phyloP scores from a whole-genome alignment of 2,329 filamentous ascomycete genomes.

The Fusarium graminum region DNA sequence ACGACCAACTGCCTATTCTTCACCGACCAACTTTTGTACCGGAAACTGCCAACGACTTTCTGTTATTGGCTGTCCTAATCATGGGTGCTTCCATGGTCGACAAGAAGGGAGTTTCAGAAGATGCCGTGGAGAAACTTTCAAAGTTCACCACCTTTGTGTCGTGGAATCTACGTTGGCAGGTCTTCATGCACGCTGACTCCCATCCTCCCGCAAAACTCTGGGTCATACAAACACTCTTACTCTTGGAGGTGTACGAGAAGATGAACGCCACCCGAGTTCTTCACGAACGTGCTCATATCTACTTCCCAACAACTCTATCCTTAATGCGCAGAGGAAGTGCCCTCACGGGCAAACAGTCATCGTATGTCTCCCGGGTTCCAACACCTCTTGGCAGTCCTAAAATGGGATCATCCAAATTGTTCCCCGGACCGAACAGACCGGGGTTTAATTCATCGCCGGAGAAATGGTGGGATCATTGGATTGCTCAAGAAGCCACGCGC shows the following conservation, averaged over 20 bases:
- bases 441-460: constrained; percentile 45
- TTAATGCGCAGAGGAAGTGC: constrained; percentile 49
- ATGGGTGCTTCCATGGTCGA: constrained; percentile 50
- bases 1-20: constrained; percentile 48
- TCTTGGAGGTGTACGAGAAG: constrained; percentile 49
- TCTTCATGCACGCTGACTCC: constrained; percentile 50
- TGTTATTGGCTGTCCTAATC: constrained; percentile 46
- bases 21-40: constrained; percentile 48
- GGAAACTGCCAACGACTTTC: constrained; percentile 48
- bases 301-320: constrained; percentile 48
- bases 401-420: constrained; percentile 31
- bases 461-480: constrained; percentile 51
- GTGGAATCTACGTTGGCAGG: constrained; percentile 49
- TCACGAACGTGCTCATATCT: constrained; percentile 50
- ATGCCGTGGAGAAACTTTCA: constrained; percentile 45
- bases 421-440: constrained; percentile 25
- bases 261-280: constrained; percentile 48
- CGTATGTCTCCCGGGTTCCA: constrained; percentile 45
- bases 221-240: constrained; percentile 49
- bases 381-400: constrained; percentile 45
- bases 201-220: constrained; percentile 49
- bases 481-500: constrained; percentile 49
- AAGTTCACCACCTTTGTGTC: constrained; percentile 50
- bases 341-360: constrained; percentile 48
- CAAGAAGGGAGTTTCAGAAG: constrained; percentile 36